Percentiles rank a stretch among this genome's conserved stretches.
Evolutionary conservation across 257 asterid genomes (phyloP).

Genomic region (Solanum chmielewskii): DNA sequence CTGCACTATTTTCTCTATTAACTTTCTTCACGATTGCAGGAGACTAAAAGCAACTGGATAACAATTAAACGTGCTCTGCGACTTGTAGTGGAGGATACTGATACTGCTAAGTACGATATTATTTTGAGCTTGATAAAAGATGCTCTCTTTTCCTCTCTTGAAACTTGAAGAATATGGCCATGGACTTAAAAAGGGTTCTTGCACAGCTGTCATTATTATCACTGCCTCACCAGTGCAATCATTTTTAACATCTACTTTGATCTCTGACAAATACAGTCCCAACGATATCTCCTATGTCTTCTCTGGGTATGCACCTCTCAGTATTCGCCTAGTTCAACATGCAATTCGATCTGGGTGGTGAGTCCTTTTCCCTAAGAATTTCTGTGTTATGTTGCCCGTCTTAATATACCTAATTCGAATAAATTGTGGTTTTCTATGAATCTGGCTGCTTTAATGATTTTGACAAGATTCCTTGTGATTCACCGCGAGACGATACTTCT

Average conservation of each 20-base stretch:
- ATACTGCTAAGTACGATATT: slow-evolving; percentile 66
- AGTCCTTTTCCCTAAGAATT: slow-evolving; percentile 18
- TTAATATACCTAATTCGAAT: not conserved
- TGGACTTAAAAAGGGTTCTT: not conserved
- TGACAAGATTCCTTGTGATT: not conserved
- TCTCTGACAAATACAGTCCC: slow-evolving; percentile 37
- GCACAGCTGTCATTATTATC: not conserved
- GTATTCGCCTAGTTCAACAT: slow-evolving; percentile 88
- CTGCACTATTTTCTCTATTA: not conserved
- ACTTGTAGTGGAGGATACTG: slow-evolving; percentile 77
- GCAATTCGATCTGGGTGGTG: slow-evolving; percentile 96
- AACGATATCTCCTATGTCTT: slow-evolving; percentile 86
- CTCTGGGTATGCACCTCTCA: slow-evolving; percentile 98
- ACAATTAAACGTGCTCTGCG: slow-evolving; percentile 77
- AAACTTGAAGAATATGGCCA: not conserved
- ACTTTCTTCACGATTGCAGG: slow-evolving; percentile 38
- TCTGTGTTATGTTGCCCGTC: not conserved
- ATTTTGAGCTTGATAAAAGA: not conserved
- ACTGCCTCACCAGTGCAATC: not conserved
- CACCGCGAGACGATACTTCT: not conserved
- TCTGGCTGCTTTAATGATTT: not conserved
- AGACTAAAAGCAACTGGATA: slow-evolving; percentile 77
- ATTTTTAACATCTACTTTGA: not conserved
- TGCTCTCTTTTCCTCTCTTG: not conserved
- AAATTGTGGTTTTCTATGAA: not conserved